phyloP scores from a whole-genome alignment of 2,329 filamentous ascomycete genomes.

The Aspergillus sp. region DNA sequence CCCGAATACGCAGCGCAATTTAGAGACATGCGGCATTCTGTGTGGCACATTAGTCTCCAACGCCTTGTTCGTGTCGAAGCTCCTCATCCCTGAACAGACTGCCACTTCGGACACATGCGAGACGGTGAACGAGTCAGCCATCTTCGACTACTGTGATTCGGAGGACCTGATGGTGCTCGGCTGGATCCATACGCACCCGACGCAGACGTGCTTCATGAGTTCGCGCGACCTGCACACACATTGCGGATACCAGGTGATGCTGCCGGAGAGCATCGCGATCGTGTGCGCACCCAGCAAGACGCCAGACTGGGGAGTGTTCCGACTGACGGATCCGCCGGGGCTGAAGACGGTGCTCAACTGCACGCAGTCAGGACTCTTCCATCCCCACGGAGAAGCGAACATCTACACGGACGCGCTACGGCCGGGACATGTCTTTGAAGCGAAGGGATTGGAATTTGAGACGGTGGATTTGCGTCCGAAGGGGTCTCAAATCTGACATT shows the following conservation, averaged over 20 bases:
- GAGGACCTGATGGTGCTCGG: constrained; percentile 84
- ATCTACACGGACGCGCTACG: constrained; percentile 75
- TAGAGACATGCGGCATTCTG: constrained; percentile 94
- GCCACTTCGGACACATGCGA: constrained; percentile 93
- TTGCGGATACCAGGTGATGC: constrained; percentile 91
- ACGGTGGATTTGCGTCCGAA: constrained; percentile 61
- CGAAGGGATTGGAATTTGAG: constrained; percentile 65
- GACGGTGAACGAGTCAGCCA: constrained; percentile 78
- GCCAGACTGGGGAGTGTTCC: constrained; percentile 81
- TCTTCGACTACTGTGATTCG: constrained; percentile 86
- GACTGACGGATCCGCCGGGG: constrained; percentile 89
- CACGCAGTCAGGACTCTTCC: constrained; percentile 76
- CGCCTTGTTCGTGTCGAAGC: constrained; percentile 83
- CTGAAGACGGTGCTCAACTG: constrained; percentile 82
- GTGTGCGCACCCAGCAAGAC: constrained; percentile 85
- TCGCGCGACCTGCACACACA: constrained; percentile 92
- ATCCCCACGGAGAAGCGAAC: constrained; percentile 70
- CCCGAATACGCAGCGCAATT: constrained; percentile 74
- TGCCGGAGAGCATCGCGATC: constrained; percentile 93
- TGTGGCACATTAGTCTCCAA: constrained; percentile 90
- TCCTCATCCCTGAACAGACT: constrained; percentile 88
- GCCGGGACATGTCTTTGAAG: constrained; percentile 72
- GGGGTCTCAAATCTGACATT: constrained; percentile 10
- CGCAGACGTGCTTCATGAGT: constrained; percentile 97
- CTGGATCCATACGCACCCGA: constrained; percentile 98